A percentile compares a stretch with the other conserved stretches of the same genome.
phyloP scores from a whole-genome alignment of 2,329 filamentous ascomycete genomes.

The Phialophora verrucosa region DNA sequence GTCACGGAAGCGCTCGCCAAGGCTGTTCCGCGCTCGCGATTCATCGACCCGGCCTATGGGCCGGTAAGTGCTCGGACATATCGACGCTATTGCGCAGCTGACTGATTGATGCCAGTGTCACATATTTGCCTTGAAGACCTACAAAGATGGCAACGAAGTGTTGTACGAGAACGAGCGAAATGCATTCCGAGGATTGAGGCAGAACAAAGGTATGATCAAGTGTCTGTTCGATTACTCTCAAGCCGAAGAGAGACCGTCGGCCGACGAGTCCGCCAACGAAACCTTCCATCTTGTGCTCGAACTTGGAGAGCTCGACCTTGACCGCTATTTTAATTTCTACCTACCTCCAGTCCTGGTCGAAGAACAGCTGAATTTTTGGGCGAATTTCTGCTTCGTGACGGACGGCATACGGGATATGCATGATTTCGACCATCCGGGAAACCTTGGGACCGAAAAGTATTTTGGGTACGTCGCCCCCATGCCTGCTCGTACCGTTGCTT shows the following conservation, averaged over 20 bases:
- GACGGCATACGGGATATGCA: not conserved
- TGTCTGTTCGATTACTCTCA: slow-evolving; percentile 43
- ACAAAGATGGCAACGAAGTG: slow-evolving; percentile 26
- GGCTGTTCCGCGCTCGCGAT: not conserved
- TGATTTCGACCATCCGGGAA: not conserved
- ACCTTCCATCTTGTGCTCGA: not conserved
- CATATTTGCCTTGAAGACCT: slow-evolving; percentile 44
- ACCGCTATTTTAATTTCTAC: not conserved
- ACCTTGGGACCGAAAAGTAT: not conserved
- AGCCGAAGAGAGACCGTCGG: not conserved
- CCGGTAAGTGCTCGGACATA: slow-evolving; percentile 3
- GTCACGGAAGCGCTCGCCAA: not conserved
- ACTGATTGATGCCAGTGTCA: slow-evolving; percentile 32
- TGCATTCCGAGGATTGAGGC: slow-evolving; percentile 41
- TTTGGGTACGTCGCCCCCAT: not conserved
- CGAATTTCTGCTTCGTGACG: not conserved
- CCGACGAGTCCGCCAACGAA: not conserved
- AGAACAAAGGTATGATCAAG: slow-evolving; percentile 41
- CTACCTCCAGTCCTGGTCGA: not conserved
- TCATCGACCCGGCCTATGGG: not conserved
- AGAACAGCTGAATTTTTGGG: not conserved
- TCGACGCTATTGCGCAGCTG: not conserved
- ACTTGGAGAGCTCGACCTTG: not conserved
- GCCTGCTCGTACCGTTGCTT: not conserved
- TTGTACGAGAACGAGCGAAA: slow-evolving; percentile 42